Percentiles rank a stretch among this genome's conserved stretches.
Conservation (phyloP, 768 basidiomycete species). For the Lactarius indigo region DNA sequence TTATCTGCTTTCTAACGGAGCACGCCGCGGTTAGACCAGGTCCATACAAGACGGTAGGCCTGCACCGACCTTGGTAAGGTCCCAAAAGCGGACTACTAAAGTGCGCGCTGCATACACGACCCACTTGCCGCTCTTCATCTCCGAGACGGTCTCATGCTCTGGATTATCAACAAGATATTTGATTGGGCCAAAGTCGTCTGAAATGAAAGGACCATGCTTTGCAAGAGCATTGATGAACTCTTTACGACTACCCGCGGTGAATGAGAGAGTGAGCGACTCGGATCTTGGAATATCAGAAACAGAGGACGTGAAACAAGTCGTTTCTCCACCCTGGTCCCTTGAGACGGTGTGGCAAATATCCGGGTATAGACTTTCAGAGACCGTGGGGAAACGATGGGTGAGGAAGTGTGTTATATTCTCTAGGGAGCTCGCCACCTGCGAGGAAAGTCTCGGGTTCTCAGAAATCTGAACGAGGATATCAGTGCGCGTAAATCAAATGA, state of each 20-base stretch:
- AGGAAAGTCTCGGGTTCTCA: slow-evolving; percentile 24
- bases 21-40: not conserved
- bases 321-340: slow-evolving; percentile 22
- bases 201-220: slow-evolving; percentile 30
- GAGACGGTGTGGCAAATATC: slow-evolving; percentile 45
- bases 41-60: not conserved
- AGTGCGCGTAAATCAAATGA: not conserved
- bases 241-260: slow-evolving; percentile 47
- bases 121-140: slow-evolving; percentile 84
- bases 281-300: slow-evolving; percentile 37
- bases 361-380: slow-evolving; percentile 47
- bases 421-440: slow-evolving; percentile 43
- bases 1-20: slow-evolving; percentile 79
- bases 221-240: slow-evolving; percentile 45
- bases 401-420: slow-evolving; percentile 50
- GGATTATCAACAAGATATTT: slow-evolving; percentile 49
- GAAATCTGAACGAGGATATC: slow-evolving; percentile 10
- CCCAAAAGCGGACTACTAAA: slow-evolving; percentile 78
- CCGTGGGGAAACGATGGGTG: slow-evolving; percentile 38
- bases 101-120: slow-evolving; percentile 81
- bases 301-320: slow-evolving; percentile 42
- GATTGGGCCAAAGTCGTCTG: slow-evolving; percentile 39
- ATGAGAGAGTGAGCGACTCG: slow-evolving; percentile 48
- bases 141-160: slow-evolving; percentile 52
- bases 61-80: slow-evolving; percentile 65